A percentile compares a stretch with the other conserved stretches of the same genome.
phyloP scores from a whole-genome alignment of 441 rosid species.

The Hura crepitans region DNA sequence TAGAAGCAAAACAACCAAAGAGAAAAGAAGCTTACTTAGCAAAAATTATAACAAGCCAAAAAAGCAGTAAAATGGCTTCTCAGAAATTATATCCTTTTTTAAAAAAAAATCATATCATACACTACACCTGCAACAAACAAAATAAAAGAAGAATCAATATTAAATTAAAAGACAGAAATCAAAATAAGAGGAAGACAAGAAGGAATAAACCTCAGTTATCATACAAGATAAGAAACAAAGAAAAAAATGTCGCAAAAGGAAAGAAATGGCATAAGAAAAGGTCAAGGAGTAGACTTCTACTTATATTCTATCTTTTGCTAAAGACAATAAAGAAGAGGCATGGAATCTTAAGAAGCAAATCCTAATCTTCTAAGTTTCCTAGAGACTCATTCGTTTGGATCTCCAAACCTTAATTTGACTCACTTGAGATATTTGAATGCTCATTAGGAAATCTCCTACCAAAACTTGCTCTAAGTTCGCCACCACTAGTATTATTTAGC shows the following conservation, averaged over 20 bases:
- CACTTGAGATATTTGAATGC: constrained; percentile 53
- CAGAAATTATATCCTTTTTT: too few species aligned
- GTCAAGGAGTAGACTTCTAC: constrained; percentile 28
- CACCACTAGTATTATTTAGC: constrained; percentile 64
- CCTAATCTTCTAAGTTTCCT: constrained; percentile 44
- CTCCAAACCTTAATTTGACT: constrained; percentile 56
- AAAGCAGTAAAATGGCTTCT: too few species aligned
- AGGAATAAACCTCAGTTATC: neutral
- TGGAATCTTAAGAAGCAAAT: constrained; percentile 46
- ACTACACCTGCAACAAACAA: too few species aligned
- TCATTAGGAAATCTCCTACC: constrained; percentile 49
- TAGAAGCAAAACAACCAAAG: too few species aligned
- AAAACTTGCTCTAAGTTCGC: constrained; percentile 64
- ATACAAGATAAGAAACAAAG: neutral
- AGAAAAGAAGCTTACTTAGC: too few species aligned
- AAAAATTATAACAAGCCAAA: too few species aligned
- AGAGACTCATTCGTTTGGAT: constrained; percentile 52
- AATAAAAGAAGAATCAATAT: too few species aligned
- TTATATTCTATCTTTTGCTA: neutral
- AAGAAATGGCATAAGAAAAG: constrained; percentile 33
- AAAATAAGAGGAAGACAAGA: too few species aligned
- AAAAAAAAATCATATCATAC: too few species aligned
- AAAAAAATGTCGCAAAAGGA: too few species aligned
- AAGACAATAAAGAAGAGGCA: constrained; percentile 33
- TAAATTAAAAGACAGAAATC: too few species aligned